A percentile compares a stretch with the other conserved stretches of the same genome.
phyloP scores from a whole-genome alignment of 2,329 filamentous ascomycete species.

The Sporothrix protearum region DNA sequence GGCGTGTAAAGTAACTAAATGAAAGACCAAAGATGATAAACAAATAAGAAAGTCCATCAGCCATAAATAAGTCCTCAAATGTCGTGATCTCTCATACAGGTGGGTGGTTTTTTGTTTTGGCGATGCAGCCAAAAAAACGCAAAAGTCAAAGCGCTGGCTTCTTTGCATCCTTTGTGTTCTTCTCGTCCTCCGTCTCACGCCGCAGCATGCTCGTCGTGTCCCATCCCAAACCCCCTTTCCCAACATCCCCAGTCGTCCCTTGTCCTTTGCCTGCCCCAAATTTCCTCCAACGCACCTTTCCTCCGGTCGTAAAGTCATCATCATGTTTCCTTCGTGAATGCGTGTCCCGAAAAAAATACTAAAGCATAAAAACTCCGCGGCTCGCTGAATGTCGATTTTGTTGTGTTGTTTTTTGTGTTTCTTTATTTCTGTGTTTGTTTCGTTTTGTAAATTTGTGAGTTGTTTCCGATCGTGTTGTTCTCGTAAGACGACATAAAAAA shows the following conservation, averaged over 20 bases:
- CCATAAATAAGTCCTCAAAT: background rate
- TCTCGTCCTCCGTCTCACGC: background rate
- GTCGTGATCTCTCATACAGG: background rate
- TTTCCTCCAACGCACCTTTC: background rate
- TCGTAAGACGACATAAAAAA: conserved; percentile 14
- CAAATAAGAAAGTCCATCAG: background rate
- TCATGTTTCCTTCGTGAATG: background rate
- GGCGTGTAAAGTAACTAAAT: background rate
- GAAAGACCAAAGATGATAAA: background rate
- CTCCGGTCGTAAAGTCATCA: background rate
- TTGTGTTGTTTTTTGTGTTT: background rate
- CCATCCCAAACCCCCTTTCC: background rate
- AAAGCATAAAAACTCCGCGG: conserved; percentile 9
- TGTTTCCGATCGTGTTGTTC: conserved; percentile 6
- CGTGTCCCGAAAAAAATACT: background rate
- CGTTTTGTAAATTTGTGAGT: background rate
- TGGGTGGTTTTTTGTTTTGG: background rate
- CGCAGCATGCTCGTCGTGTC: background rate
- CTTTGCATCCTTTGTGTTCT: background rate
- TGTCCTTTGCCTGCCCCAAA: background rate
- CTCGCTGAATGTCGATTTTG: background rate
- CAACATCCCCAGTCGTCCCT: background rate
- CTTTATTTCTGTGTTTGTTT: background rate
- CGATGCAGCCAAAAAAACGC: background rate
- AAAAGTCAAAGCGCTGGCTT: background rate